Evolutionary conservation across 352 stramenopile genomes (phyloP), one percentile per base, ranked within the genome.

Genomic region (Blastocystis sp.): DNA sequence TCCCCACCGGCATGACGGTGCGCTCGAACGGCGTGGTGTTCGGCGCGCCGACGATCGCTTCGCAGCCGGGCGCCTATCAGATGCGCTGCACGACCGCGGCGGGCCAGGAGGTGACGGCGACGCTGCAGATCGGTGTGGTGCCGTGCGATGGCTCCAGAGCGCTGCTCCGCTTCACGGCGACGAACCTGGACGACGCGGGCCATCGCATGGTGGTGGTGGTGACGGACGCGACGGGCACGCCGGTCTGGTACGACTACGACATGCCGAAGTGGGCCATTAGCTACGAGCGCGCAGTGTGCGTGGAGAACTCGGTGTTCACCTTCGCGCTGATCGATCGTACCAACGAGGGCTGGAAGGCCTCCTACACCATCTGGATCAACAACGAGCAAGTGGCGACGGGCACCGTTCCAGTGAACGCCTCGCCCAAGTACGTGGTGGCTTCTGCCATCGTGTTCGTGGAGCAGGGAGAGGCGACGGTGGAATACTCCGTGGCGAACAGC

Each of bases 271-370:
- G 66, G 3, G 1, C 40, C 1, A 64, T 3, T 9, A 17, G 14
- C 10, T 64, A 66, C 52, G 11, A 87, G 38, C n/a, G 60, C 2
- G 1, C 2, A 3, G 79, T 63, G 14, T 87, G 77, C n/a, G 28
- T 42, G 14, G 17, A n/a, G 0, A 76, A 76, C 1, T 42, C 21
- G 10, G 65, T 77, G 38, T 60, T 77, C 65, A 65, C 24, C 11
- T 77, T 87, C 54, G 28, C 45, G n/a, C 21, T 78, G 43, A 34
- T 77, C 42, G 77, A 87, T 60, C 34, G 60, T 24, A 54, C 19
- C 4, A 87, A 87, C 45, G 59, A 52, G 2, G 59, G 59, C 1
- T 87, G 77, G 59, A 28, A 21, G 3, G 21, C 11, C 45, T 34
- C 77, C 34, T 87, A 76, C 65, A 76, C 24, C 21, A 78, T 87